Evolutionary conservation across 345 rosid genomes (phyloP).

Genomic region (Passiflora organensis): DNA sequence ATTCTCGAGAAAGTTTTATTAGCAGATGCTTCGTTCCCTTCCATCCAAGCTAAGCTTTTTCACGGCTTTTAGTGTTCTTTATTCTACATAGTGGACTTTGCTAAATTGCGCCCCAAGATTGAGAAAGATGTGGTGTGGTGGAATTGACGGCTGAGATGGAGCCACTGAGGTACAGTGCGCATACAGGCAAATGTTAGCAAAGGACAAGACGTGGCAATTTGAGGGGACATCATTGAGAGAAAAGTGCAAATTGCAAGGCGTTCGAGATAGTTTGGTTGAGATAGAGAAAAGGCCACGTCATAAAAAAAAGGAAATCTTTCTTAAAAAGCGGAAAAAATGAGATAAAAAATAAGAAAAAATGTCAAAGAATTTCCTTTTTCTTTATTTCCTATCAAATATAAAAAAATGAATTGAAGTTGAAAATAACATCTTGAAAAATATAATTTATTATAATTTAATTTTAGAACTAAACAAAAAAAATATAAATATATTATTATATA

Average conservation of each 20-base stretch:
- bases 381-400: too few species aligned
- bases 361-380: too few species aligned
- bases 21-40: neutral
- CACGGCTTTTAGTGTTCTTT: neutral
- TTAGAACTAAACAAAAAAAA: too few species aligned
- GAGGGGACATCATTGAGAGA: slow-evolving; percentile 4
- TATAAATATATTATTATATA: too few species aligned
- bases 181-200: slow-evolving; percentile 15
- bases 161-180: slow-evolving; percentile 15
- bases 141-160: slow-evolving; percentile 23
- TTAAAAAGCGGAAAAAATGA: too few species aligned
- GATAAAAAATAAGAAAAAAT: too few species aligned
- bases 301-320: too few species aligned
- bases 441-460: too few species aligned
- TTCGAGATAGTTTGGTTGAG: slow-evolving; percentile 53
- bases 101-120: slow-evolving; percentile 12
- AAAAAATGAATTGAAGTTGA: too few species aligned
- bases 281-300: slow-evolving; percentile 62
- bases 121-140: slow-evolving; percentile 3
- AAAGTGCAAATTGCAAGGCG: slow-evolving; percentile 30
- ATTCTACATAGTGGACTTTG: neutral
- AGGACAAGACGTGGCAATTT: slow-evolving; percentile 38
- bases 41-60: neutral
- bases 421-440: too few species aligned
- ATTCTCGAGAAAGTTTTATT: too few species aligned